Conservation (phyloP, 2,329 filamentous ascomycete species). For the Leptoxyphium fumago region DNA sequence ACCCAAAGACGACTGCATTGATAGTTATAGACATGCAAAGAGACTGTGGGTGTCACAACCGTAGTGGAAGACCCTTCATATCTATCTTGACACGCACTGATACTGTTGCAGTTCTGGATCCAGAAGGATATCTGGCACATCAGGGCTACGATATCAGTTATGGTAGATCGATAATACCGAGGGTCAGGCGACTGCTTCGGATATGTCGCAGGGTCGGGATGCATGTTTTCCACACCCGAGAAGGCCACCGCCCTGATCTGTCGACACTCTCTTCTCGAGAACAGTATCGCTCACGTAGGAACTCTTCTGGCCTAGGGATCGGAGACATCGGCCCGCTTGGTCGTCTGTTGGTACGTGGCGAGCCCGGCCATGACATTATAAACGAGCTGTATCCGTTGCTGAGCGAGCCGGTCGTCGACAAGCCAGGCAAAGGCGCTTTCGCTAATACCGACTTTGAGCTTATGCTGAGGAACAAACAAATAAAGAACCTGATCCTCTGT, state of each 20-base stretch:
- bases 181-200: conserved; percentile 25
- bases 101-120: conserved; percentile 23
- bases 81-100: not conserved
- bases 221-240: conserved; percentile 35
- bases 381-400: conserved; percentile 35
- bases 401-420: conserved; percentile 38
- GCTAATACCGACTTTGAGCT: conserved; percentile 40
- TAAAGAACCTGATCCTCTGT: conserved; percentile 38
- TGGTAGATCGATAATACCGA: conserved; percentile 31
- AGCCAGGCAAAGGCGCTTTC: conserved; percentile 40
- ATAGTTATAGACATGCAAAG: conserved; percentile 43
- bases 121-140: conserved; percentile 34
- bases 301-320: conserved; percentile 36
- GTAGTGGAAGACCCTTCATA: no score
- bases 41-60: conserved; percentile 23
- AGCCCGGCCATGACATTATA: conserved; percentile 43
- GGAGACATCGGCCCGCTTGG: conserved; percentile 40
- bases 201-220: conserved; percentile 27
- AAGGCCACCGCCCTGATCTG: conserved; percentile 40
- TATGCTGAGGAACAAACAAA: conserved; percentile 33
- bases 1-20: conserved; percentile 32
- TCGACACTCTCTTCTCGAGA: conserved; percentile 43
- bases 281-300: conserved; percentile 37
- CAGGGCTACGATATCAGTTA: conserved; percentile 31
- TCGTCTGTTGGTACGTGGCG: conserved; percentile 42